Conservation (phyloP, 768 basidiomycete genomes). For the Calocera viscosa region DNA sequence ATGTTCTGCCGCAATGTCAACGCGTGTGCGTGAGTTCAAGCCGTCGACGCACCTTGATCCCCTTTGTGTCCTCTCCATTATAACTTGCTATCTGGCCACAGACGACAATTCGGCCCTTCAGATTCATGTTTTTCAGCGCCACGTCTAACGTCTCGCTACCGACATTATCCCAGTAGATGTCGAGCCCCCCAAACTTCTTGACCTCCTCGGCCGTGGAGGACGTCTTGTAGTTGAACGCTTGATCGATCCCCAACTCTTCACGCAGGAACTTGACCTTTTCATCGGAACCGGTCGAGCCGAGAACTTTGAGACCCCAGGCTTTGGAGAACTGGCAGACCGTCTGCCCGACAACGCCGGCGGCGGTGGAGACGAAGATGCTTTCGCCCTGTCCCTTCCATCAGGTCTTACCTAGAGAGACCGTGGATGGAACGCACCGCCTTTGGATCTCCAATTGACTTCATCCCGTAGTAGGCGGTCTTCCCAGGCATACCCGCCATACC, state of each 20-base stretch:
- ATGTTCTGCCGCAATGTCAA: background rate
- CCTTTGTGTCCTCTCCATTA: slow-evolving; percentile 17
- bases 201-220: slow-evolving; percentile 40
- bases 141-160: slow-evolving; percentile 23
- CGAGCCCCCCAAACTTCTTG: slow-evolving; percentile 43
- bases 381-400: slow-evolving; percentile 31
- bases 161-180: slow-evolving; percentile 35
- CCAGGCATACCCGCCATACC: slow-evolving; percentile 28
- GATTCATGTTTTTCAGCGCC: slow-evolving; percentile 19
- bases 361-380: slow-evolving; percentile 38
- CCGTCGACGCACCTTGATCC: slow-evolving; percentile 15
- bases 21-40: slow-evolving; percentile 12
- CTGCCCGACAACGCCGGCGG: slow-evolving; percentile 48
- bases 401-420: background rate
- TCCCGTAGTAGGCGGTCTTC: slow-evolving; percentile 28
- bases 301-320: slow-evolving; percentile 42
- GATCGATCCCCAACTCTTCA: slow-evolving; percentile 47
- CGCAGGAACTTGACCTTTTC: slow-evolving; percentile 54
- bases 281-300: slow-evolving; percentile 60
- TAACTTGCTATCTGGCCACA: slow-evolving; percentile 17
- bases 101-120: slow-evolving; percentile 19
- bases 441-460: slow-evolving; percentile 32
- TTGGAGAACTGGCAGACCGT: slow-evolving; percentile 37
- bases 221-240: slow-evolving; percentile 65
- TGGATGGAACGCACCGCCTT: slow-evolving; percentile 29